Percentiles rank a stretch among this genome's conserved stretches.
Evolutionary conservation across 106 monocot genomes (phyloP).

Genomic region (Ottelia alismoides): DNA sequence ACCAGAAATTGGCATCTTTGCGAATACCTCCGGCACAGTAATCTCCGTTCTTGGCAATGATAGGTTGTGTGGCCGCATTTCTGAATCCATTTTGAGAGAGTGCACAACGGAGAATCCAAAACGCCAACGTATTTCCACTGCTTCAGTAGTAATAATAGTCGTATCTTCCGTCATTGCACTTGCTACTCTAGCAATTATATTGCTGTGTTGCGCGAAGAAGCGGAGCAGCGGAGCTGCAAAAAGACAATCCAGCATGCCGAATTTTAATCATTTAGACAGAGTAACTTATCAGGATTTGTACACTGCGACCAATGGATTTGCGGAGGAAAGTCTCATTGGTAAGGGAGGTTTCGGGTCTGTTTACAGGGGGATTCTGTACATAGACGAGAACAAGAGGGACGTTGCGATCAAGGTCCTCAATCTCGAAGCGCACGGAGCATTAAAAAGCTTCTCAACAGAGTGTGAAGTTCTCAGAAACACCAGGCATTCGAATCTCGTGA

Average conservation of each 20-base stretch:
- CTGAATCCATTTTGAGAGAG: background rate
- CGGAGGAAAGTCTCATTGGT: background rate
- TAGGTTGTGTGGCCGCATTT: background rate
- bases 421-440: background rate
- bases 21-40: background rate
- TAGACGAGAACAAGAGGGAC: background rate
- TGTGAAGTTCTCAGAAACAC: conserved; percentile 1
- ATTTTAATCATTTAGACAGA: background rate
- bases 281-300: background rate
- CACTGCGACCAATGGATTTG: background rate
- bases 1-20: too few species aligned
- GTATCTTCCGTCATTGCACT: background rate
- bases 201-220: too few species aligned
- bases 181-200: too few species aligned
- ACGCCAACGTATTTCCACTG: too few species aligned
- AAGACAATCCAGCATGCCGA: too few species aligned
- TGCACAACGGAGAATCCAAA: too few species aligned
- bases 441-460: conserved; percentile 1
- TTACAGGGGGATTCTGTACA: background rate
- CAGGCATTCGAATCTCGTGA: conserved; percentile 2
- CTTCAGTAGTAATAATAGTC: background rate
- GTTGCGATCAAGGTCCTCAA: conserved; percentile 4
- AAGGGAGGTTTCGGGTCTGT: conserved; percentile 1
- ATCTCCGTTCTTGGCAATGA: background rate
- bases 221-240: background rate